A percentile compares a stretch with the other conserved stretches of the same genome.
These are phyloP conservation scores for Talaromyces funiculosus DNA, from an alignment of 2,329 filamentous ascomycete genomes.

Conservation along the genomic window DNA sequence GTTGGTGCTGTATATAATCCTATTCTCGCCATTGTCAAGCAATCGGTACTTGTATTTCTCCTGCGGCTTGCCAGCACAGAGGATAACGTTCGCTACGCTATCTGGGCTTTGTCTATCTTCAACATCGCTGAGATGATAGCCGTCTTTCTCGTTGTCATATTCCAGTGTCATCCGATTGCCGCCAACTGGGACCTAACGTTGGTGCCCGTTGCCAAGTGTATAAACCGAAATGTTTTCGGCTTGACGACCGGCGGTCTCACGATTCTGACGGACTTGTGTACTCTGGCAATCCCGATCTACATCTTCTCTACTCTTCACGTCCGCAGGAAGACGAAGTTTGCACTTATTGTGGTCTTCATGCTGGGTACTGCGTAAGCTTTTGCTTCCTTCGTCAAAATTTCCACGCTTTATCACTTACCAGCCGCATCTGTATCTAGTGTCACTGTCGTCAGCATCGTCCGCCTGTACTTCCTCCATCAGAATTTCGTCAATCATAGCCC, in stretches of 20 bases:
- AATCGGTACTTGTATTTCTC: neutral
- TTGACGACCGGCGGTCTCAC: neutral
- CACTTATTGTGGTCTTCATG: neutral
- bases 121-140: conserved; percentile 1
- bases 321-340: neutral
- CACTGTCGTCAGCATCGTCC: conserved; percentile 2
- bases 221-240: neutral
- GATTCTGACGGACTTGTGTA: conserved; percentile 1
- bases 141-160: neutral
- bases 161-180: neutral
- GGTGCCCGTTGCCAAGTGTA: neutral
- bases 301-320: neutral
- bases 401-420: neutral
- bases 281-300: neutral
- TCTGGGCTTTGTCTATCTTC: neutral
- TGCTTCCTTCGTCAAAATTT: too few relatives aligned
- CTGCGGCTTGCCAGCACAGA: neutral
- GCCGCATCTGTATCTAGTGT: too few relatives aligned
- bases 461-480: neutral
- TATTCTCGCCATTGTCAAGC: neutral
- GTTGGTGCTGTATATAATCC: neutral
- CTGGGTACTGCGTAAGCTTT: neutral
- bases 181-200: neutral
- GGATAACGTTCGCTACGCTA: neutral
- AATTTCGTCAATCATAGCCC: neutral